These are phyloP conservation scores for Penicillium ochrochloron DNA, from an alignment of 495 filamentous ascomycete genomes.

Conservation along the genomic window DNA sequence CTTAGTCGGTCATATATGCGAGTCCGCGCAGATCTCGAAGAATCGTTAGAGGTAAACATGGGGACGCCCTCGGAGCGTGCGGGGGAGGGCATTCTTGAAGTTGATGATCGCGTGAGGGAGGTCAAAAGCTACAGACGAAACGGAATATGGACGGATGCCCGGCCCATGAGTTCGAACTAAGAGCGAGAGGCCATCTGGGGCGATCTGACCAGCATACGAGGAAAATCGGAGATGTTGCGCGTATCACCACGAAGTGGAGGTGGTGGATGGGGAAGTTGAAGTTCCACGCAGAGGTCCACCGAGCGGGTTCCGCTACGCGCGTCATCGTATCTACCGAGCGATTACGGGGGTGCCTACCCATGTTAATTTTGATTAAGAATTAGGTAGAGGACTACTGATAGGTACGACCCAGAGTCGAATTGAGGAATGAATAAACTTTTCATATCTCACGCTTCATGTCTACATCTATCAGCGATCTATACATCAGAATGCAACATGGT, in stretches of 20 bases:
- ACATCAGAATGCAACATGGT: not conserved
- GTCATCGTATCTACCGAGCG: not conserved
- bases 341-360: not conserved
- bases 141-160: not conserved
- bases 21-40: conserved; percentile 75
- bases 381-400: not conserved
- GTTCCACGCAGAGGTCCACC: conserved; percentile 14
- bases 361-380: not conserved
- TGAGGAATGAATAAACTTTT: not conserved
- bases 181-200: not conserved
- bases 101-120: conserved; percentile 21
- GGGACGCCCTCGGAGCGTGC: conserved; percentile 27
- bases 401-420: not conserved
- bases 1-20: conserved; percentile 68
- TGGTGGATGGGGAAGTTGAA: not conserved
- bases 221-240: not conserved
- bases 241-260: conserved; percentile 15
- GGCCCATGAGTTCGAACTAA: conserved; percentile 10
- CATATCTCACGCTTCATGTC: not conserved
- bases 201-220: not conserved
- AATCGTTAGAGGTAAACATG: conserved; percentile 71
- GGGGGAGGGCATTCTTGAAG: conserved; percentile 20
- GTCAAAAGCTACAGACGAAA: conserved; percentile 7
- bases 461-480: conserved; percentile 6
- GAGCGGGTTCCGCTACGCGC: conserved; percentile 3